Percentiles rank a stretch among this genome's conserved stretches.
Evolutionary conservation across 2,329 filamentous ascomycete species (phyloP).

Genomic region (Neofusicoccum kwambonambiense): DNA sequence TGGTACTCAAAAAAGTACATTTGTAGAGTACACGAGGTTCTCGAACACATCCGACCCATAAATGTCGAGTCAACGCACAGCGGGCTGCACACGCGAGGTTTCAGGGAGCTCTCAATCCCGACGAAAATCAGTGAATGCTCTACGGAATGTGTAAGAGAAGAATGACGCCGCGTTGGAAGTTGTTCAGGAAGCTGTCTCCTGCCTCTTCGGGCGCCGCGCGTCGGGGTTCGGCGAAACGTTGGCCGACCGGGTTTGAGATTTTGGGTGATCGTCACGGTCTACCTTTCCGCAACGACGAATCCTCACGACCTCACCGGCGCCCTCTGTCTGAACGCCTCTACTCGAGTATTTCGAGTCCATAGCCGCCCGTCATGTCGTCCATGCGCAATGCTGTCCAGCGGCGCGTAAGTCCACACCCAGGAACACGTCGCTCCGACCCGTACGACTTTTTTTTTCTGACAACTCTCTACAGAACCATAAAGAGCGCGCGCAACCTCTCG

Average conservation of each 20-base stretch:
- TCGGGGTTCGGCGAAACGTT: background rate
- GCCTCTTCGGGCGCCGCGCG: background rate
- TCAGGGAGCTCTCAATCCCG: background rate
- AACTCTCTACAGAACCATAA: conserved; percentile 66
- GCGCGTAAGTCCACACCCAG: conserved; percentile 7
- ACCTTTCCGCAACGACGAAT: background rate
- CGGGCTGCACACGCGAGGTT: background rate
- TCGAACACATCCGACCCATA: background rate
- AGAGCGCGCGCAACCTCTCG: conserved; percentile 83
- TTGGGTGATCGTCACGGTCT: background rate
- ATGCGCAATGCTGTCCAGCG: conserved; percentile 32
- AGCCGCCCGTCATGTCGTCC: conserved; percentile 18
- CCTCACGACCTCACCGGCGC: background rate
- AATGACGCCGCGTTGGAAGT: background rate
- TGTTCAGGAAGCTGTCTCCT: background rate
- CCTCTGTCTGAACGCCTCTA: background rate
- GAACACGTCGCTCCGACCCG: too few species aligned
- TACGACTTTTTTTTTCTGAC: background rate
- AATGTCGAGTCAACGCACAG: background rate
- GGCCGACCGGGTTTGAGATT: conserved; percentile 8
- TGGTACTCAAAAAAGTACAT: background rate
- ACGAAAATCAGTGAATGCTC: background rate
- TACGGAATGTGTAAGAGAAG: background rate
- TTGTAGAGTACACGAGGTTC: background rate
- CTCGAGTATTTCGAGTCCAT: background rate